Evolutionary conservation across 2,329 filamentous ascomycete genomes (phyloP).

Genomic region (Magnaporthiopsis rhizophila): DNA sequence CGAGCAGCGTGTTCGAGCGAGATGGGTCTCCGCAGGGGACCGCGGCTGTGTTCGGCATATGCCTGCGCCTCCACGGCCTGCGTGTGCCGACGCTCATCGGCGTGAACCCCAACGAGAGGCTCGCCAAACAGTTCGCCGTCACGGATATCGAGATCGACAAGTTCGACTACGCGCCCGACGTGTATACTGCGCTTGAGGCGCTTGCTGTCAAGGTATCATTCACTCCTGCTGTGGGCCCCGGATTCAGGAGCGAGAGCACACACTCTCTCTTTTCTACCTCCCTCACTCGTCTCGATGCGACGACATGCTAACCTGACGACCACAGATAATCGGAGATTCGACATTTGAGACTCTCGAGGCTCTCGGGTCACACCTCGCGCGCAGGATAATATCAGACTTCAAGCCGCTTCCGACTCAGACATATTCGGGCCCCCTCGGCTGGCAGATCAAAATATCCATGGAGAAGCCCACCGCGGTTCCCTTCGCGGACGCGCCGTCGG

Average conservation of each 20-base stretch:
- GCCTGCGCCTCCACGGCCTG: slow-evolving; percentile 46
- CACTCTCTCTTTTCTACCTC: neutral
- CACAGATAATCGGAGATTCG: slow-evolving; percentile 45
- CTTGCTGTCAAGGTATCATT: slow-evolving; percentile 49
- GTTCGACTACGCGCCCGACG: slow-evolving; percentile 36
- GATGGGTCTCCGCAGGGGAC: slow-evolving; percentile 10
- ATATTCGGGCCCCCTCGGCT: slow-evolving; percentile 30
- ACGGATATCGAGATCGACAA: slow-evolving; percentile 55
- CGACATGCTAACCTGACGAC: slow-evolving; percentile 2
- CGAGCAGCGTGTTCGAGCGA: slow-evolving; percentile 30
- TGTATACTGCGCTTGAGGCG: slow-evolving; percentile 49
- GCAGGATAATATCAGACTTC: slow-evolving; percentile 37
- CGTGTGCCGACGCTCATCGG: slow-evolving; percentile 62
- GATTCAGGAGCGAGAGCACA: too few species aligned
- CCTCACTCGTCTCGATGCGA: neutral
- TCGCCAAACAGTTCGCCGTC: slow-evolving; percentile 57
- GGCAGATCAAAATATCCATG: slow-evolving; percentile 51
- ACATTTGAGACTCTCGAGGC: slow-evolving; percentile 58
- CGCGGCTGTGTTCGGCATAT: slow-evolving; percentile 13
- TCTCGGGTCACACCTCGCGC: slow-evolving; percentile 41
- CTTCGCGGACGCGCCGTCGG: slow-evolving; percentile 61
- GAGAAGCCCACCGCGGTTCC: slow-evolving; percentile 69
- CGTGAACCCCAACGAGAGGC: slow-evolving; percentile 63
- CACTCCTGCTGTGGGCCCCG: neutral
- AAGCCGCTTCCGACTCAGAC: slow-evolving; percentile 20